Evolutionary conservation across 257 asterid genomes (phyloP), one percentile per base, ranked within the genome.

Genomic region (Solanum commersonii): DNA sequence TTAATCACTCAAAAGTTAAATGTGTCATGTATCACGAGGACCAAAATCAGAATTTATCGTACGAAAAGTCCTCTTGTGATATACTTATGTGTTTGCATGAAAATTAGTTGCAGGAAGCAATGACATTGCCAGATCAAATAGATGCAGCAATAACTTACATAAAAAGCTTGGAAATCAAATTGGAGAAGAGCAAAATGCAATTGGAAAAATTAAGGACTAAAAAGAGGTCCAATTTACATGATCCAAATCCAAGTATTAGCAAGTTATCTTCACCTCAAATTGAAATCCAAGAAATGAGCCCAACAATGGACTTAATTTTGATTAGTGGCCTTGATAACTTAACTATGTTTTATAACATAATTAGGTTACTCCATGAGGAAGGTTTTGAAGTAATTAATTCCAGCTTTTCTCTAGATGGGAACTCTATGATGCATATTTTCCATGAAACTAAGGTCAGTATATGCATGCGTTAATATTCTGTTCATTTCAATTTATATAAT

Each of bases 271-370:
- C 89, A n/a, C 87, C 90, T 25, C 35, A 71, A 52, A 40, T 93
- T 81, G 92, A 94, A 88, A 63, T 94, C 88, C 95, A 91, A 4
- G 90, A 94, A 20, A 89, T 94, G 92, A 94, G 91, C 2, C 92
- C 90, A 29, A 68, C 88, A 72, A 82, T 91, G 85, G 87, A 89
- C 60, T 89, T 90, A 23, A 37, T 93, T 22, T 42, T 90, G 63
- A 86, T 92, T 1, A 90, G n/a, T 49, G 92, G 93, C 56, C 88
- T 92, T 22, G 77, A 84, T 6, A 90, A 90, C 44, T 82, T 83
- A 9, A 65, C 91, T 20, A 68, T 8, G 72, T 94, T 94, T 87
- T 86, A 85, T 27, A 77, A 82, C 59, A 91, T 93, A 25, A 85
- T 94, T 56, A 34, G 87, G 9, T 77, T 88, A 52, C 85, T 90